Evolutionary conservation across 148 eudicot genomes (phyloP), one percentile per base, ranked within the genome.

Genomic region (Rhododendron henanense): DNA sequence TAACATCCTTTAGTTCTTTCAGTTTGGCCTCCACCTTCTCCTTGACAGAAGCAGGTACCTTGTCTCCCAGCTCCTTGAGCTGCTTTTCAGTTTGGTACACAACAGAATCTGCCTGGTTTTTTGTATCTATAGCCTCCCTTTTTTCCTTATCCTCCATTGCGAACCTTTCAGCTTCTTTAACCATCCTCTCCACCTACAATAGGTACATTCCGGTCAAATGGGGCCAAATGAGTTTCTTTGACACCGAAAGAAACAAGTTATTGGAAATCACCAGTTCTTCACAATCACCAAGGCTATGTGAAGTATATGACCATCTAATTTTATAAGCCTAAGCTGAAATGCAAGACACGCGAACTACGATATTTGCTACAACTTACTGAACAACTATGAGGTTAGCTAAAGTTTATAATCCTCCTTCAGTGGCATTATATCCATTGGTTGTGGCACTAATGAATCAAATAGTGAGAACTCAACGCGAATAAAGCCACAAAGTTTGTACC

Each of bases 51-150:
- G 88, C 88, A 6, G 95, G 92, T 11, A 94, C 92, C 82, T 94
- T 95, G 73, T 91, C 96, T 59, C 92, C 96, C n/a, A 95, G 69
- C 83, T 95, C 98, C 86, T 92, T 92, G 57, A 95, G 84, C 90
- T 94, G 98, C 87, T 93, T 95, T 86, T 95, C 96, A 3, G 94
- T 93, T 79, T 95, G 94, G 86, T 95, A 93, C 39, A 93, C 90
- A 2, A 91, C 85, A 0, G 93, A 95, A 11, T 94, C 96, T 3
- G 92, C 95, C 81, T 94, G 94, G 86, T 95, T 95, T 88, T 94
- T 95, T 35, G 96, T 90, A 87, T 95, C 96, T 5, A 93, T 93
- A 5, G 93, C 98, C 11, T 95, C 98, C 78, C 94, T 90, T 90
- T 85, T 95, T 83, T 93, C 98, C 85, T 91, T 90, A 84, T 95